Conservation (phyloP, 164 flowering plant genomes). For the Brasenia schreberi region DNA sequence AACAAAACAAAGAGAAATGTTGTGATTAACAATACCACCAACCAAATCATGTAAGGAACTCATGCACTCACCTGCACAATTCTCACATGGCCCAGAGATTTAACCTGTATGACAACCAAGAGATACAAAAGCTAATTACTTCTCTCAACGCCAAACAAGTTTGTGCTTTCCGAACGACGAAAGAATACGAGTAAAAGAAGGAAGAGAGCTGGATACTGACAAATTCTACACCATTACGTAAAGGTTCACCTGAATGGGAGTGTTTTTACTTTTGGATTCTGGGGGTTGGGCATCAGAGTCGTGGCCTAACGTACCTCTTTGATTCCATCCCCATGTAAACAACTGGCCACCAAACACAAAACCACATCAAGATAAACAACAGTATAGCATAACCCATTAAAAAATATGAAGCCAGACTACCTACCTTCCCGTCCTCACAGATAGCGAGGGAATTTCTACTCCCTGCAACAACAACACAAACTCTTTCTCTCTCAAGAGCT, state of each 20-base stretch:
- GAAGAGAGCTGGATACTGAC: background rate
- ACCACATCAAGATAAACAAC: constrained; percentile 1
- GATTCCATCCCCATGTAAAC: constrained; percentile 99
- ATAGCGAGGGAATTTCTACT: constrained; percentile 98
- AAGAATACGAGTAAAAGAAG: background rate
- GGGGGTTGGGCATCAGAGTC: constrained; percentile 25
- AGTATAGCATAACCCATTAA: background rate
- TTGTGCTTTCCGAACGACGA: background rate
- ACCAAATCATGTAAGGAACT: background rate
- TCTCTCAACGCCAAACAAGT: too few species aligned
- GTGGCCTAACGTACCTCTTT: constrained; percentile 93
- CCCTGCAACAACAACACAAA: constrained; percentile 78
- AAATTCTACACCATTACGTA: background rate
- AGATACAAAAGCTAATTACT: background rate
- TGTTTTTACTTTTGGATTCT: constrained; percentile 75
- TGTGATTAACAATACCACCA: too few species aligned
- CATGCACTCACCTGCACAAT: constrained; percentile 67
- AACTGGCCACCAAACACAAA: constrained; percentile 28
- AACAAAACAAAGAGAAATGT: too few species aligned
- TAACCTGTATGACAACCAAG: constrained; percentile 22
- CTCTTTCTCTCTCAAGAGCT: constrained; percentile 33
- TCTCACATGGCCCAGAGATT: constrained; percentile 58
- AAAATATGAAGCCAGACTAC: background rate
- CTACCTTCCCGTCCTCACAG: constrained; percentile 85
- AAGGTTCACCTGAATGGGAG: constrained; percentile 45